Base-by-base conservation (phyloP, 129 eudicot species). In the Centrapalus pauciflorus region DNA sequence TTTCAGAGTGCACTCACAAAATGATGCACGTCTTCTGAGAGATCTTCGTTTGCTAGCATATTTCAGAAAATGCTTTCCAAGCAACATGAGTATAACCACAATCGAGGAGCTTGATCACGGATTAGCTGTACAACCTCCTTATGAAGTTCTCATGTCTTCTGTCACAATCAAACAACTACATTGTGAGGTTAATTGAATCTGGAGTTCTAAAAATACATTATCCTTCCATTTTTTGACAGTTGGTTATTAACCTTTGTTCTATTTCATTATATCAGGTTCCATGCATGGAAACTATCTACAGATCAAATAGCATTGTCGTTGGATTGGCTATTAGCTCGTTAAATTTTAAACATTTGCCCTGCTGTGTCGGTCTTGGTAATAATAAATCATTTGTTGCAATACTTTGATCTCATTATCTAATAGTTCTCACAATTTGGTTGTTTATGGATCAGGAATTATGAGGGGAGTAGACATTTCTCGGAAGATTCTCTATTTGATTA, bases 281-380 rank as follows among this genome's bases (percentile, higher is more conserved):
- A 51, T 55, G 27, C n/a, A 72, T 71, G 66, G 89, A 87, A 80
- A 55, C 77, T 4, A 76, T 79, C 59, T 72, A 80, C 82, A 84
- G 85, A 49, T 75, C 85, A 78, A 84, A 81, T 66, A 83, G 80
- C 26, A 68, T 80, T 21, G 76, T 90, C 7, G 85, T 84, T 55
- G 97, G 95, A 65, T 82, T 87, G 66, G 97, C 84, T 16, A 76
- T 80, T 73, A 72, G 72, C 40, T 72, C 83, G 55, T 70, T 62
- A 61, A 74, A 45, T 52, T 64, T 75, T 60, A 81, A 84, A 46
- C 33, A 61, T 67, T 55, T 78, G 52, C 81, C 90, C 45, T 61
- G 58, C 29, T 87, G 93, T 66, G 79, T 90, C 73, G 97, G 97
- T 64, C 78, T 90, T 60, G 97, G 97, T 87, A 75, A n/a, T 12